Evolutionary conservation across 2,329 filamentous ascomycete genomes (phyloP).

Genomic region (Fusarium sp.): DNA sequence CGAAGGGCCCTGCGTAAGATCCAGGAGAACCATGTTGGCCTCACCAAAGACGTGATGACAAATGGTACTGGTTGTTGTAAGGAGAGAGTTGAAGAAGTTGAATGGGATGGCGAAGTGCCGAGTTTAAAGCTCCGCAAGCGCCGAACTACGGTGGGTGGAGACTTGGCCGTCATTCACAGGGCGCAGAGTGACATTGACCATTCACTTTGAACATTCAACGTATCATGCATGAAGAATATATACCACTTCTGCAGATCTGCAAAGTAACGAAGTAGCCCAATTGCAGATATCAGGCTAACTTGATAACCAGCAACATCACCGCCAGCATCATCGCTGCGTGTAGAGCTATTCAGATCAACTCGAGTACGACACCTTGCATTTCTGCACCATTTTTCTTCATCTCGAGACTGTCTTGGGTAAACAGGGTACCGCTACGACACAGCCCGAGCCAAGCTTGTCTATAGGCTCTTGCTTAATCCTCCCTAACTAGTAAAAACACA

Average conservation of each 20-base stretch:
- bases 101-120: background rate
- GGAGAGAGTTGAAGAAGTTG: background rate
- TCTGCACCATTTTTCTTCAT: background rate
- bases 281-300: background rate
- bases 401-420: background rate
- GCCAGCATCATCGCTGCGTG: background rate
- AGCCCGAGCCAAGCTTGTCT: too few relatives aligned
- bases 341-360: background rate
- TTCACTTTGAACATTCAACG: background rate
- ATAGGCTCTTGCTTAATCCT: background rate
- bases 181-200: background rate
- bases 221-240: background rate
- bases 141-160: background rate
- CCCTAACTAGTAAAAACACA: background rate
- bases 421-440: too few relatives aligned
- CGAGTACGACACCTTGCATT: background rate
- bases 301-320: background rate
- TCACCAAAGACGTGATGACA: background rate
- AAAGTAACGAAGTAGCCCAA: background rate
- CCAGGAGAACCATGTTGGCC: conserved; percentile 1
- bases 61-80: background rate
- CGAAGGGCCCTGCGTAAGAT: background rate
- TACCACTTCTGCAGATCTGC: background rate
- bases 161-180: background rate
- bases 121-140: background rate